These are phyloP conservation scores for Suhomyces yuchorum DNA, from an alignment of 1,139 yeast species.

Conservation along the genomic window DNA sequence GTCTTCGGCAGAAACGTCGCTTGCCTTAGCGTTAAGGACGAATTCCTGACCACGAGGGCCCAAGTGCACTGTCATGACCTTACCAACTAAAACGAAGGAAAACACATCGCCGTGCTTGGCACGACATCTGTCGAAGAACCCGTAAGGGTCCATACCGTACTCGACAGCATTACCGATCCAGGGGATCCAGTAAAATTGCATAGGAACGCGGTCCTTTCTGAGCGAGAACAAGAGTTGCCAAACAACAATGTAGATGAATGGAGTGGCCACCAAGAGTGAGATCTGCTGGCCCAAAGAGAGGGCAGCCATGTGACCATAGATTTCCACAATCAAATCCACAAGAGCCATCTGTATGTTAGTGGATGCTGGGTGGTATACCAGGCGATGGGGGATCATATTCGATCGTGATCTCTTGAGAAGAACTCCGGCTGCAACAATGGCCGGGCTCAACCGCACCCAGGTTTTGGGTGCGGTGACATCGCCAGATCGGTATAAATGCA, in stretches of 20 bases:
- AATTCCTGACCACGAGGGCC: slow-evolving; percentile 99
- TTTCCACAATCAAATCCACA: slow-evolving; percentile 25
- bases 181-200: slow-evolving; percentile 91
- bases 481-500: not conserved
- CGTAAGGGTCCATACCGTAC: slow-evolving; percentile 93
- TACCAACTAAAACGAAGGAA: slow-evolving; percentile 85
- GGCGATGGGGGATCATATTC: not conserved
- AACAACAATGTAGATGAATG: slow-evolving; percentile 60
- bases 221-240: slow-evolving; percentile 74
- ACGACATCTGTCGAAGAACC: slow-evolving; percentile 78
- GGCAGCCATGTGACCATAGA: slow-evolving; percentile 26
- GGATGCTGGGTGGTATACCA: not conserved
- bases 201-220: slow-evolving; percentile 80
- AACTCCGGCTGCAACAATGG: not conserved
- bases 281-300: slow-evolving; percentile 37
- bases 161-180: slow-evolving; percentile 91
- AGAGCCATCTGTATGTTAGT: slow-evolving; percentile 29
- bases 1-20: slow-evolving; percentile 93
- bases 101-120: slow-evolving; percentile 88
- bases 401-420: not conserved
- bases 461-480: not conserved
- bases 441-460: not conserved
- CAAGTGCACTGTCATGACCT: slow-evolving; percentile 90
- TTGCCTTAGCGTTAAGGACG: slow-evolving; percentile 84
- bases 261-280: slow-evolving; percentile 42